Evolutionary conservation across 2,329 filamentous ascomycete species (phyloP).

Genomic region (Colletotrichum sp.): DNA sequence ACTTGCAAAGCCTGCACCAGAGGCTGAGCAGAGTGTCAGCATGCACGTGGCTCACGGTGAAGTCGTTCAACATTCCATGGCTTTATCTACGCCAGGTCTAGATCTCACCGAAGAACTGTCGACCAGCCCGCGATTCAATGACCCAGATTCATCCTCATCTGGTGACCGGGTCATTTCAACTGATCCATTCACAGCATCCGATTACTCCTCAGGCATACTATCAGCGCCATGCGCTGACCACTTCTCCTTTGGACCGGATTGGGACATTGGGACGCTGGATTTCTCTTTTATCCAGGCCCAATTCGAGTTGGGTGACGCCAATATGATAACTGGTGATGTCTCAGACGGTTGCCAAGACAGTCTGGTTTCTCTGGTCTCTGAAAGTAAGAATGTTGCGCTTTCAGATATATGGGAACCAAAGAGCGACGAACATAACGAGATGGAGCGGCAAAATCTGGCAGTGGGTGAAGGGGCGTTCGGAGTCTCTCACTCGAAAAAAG

Average conservation of each 20-base stretch:
- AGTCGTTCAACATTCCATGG: neutral
- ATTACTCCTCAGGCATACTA: neutral
- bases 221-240: neutral
- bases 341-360: constrained; percentile 21
- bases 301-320: neutral
- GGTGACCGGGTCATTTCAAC: neutral
- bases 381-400: neutral
- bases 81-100: neutral
- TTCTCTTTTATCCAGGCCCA: neutral
- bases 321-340: neutral
- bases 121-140: neutral
- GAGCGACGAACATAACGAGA: neutral
- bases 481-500: neutral
- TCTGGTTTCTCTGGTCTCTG: neutral
- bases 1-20: neutral
- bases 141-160: neutral
- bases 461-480: neutral
- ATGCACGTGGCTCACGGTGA: neutral
- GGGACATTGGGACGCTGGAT: neutral
- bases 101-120: neutral
- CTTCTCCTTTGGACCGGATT: neutral
- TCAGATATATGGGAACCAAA: neutral
- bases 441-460: neutral
- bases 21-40: neutral
- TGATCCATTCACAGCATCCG: neutral